These are phyloP conservation scores for Anisodus tanguticus DNA, from an alignment of 257 asterid species.

Conservation along the genomic window DNA sequence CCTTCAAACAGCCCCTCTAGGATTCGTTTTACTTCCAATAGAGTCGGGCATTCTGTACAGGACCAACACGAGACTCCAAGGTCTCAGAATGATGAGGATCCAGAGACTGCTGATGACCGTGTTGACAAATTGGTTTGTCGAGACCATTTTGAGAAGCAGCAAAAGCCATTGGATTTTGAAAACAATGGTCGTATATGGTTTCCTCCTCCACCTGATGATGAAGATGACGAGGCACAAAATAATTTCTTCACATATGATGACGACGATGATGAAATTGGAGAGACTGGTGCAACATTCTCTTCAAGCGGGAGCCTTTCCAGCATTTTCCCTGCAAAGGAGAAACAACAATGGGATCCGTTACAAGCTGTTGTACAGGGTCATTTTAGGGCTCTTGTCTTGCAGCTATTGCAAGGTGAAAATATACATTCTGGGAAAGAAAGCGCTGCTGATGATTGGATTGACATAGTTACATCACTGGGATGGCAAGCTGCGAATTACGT, in stretches of 20 bases:
- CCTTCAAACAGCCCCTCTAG: constrained; percentile 86
- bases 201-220: constrained; percentile 83
- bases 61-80: constrained; percentile 55
- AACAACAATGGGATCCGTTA: constrained; percentile 54
- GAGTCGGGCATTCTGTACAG: constrained; percentile 70
- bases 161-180: constrained; percentile 70
- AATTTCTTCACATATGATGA: constrained; percentile 69
- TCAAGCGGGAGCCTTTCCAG: constrained; percentile 48
- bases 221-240: constrained; percentile 58
- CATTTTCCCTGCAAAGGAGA: constrained; percentile 48
- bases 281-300: constrained; percentile 45
- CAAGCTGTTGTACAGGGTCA: constrained; percentile 72
- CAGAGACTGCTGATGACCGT: constrained; percentile 46
- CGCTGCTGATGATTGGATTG: constrained; percentile 69
- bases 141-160: constrained; percentile 48
- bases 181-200: constrained; percentile 74
- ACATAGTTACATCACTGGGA: constrained; percentile 64
- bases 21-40: constrained; percentile 55
- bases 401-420: constrained; percentile 78
- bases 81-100: constrained; percentile 47
- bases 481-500: constrained; percentile 92
- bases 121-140: constrained; percentile 44
- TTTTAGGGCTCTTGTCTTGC: constrained; percentile 88
- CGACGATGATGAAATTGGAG: constrained; percentile 82
- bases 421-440: constrained; percentile 49